Conservation (phyloP, 768 basidiomycete species). For the Stropharia rugosoannulata region DNA sequence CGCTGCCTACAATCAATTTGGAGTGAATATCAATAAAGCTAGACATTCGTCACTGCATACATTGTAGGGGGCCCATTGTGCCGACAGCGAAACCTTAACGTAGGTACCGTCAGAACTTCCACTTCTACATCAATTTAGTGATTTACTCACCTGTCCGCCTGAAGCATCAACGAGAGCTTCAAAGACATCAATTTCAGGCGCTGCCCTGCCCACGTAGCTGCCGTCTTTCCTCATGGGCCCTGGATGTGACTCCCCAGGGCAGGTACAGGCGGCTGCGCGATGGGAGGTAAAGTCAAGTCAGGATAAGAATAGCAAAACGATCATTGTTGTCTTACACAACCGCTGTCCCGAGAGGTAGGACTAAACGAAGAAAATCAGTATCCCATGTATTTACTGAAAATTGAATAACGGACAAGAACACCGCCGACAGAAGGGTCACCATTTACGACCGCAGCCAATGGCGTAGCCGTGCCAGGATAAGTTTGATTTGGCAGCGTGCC, state of each 20-base stretch:
- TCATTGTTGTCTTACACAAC: slow-evolving; percentile 23
- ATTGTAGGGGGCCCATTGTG: slow-evolving; percentile 64
- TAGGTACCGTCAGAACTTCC: neutral
- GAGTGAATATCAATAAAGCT: neutral
- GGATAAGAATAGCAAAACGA: neutral
- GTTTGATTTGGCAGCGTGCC: slow-evolving; percentile 82
- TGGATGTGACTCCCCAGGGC: slow-evolving; percentile 39
- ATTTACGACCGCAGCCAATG: slow-evolving; percentile 41
- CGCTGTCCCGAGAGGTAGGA: slow-evolving; percentile 73
- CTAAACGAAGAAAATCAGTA: slow-evolving; percentile 14
- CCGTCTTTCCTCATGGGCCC: slow-evolving; percentile 44
- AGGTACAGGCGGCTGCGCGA: slow-evolving; percentile 34
- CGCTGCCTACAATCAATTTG: slow-evolving; percentile 36
- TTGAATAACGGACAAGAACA: slow-evolving; percentile 25
- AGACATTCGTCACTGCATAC: slow-evolving; percentile 21
- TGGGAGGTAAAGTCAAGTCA: neutral
- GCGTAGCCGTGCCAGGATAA: slow-evolving; percentile 50
- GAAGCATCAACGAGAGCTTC: slow-evolving; percentile 44
- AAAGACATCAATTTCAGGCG: slow-evolving; percentile 71
- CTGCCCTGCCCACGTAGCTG: slow-evolving; percentile 54
- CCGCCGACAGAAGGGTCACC: slow-evolving; percentile 42
- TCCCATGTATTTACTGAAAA: neutral
- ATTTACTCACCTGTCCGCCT: slow-evolving; percentile 23
- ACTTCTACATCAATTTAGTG: neutral
- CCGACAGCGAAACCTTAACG: slow-evolving; percentile 47